A percentile compares a stretch with the other conserved stretches of the same genome.
Conservation (phyloP, 2,329 filamentous ascomycete genomes). For the Didymella keratinophila region DNA sequence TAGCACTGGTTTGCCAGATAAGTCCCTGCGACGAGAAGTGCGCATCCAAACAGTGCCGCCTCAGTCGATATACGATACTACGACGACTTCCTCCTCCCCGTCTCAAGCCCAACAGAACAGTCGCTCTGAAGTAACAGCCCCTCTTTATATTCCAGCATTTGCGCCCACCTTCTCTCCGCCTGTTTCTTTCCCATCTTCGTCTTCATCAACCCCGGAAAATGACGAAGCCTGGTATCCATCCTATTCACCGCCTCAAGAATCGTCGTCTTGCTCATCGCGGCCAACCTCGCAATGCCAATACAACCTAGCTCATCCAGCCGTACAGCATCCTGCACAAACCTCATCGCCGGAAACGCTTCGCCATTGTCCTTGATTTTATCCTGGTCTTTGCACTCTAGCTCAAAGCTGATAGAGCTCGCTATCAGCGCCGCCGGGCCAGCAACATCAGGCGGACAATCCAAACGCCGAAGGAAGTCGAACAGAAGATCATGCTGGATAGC, state of each 20-base stretch:
- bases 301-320: conserved; percentile 85
- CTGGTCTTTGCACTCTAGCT: conserved; percentile 71
- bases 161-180: conserved; percentile 26
- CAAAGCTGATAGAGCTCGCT: conserved; percentile 79
- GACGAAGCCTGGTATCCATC: conserved; percentile 20
- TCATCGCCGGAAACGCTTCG: conserved; percentile 71
- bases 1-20: too few relatives aligned
- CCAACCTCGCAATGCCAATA: conserved; percentile 75
- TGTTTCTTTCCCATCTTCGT: conserved; percentile 26
- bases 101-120: conserved; percentile 19
- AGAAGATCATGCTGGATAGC: conserved; percentile 58
- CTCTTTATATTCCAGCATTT: conserved; percentile 23
- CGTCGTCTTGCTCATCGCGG: conserved; percentile 62
- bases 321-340: conserved; percentile 88
- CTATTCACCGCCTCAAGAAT: conserved; percentile 21
- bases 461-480: conserved; percentile 61
- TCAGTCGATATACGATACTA: neutral
- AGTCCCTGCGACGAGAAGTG: too few relatives aligned
- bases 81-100: neutral
- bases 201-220: conserved; percentile 30
- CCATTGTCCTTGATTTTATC: conserved; percentile 60
- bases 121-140: conserved; percentile 19
- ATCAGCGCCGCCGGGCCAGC: conserved; percentile 73
- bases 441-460: conserved; percentile 65
- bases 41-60: too few relatives aligned